Percentiles rank a stretch among this genome's conserved stretches.
Evolutionary conservation across 352 stramenopile genomes (phyloP).

Genomic region (Pythium rishiriense): DNA sequence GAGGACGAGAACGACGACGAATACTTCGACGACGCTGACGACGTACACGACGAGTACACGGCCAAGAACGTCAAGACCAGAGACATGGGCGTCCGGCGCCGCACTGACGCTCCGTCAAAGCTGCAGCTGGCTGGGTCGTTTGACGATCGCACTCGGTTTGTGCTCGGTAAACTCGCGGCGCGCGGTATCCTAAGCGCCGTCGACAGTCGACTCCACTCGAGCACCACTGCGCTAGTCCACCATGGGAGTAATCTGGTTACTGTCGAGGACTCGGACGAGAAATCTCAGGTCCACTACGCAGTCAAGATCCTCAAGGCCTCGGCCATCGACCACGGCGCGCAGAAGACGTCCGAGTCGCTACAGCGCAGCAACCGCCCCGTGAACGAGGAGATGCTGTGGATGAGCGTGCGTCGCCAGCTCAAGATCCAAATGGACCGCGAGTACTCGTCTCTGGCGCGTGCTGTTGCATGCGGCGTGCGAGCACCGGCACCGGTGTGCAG

Average conservation of each 20-base stretch:
- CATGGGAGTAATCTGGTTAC: conserved; percentile 48
- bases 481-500: conserved; percentile 41
- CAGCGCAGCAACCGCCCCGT: conserved; percentile 34
- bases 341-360: conserved; percentile 45
- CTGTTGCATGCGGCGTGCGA: conserved; percentile 32
- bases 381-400: conserved; percentile 55
- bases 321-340: conserved; percentile 48
- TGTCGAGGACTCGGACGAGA: conserved; percentile 37
- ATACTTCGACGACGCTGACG: conserved; percentile 27
- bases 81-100: conserved; percentile 8
- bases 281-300: conserved; percentile 49
- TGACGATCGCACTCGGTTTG: conserved; percentile 25
- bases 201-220: conserved; percentile 58
- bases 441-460: conserved; percentile 45
- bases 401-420: conserved; percentile 59
- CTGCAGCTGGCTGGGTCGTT: conserved; percentile 17
- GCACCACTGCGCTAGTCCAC: conserved; percentile 53
- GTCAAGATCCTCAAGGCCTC: conserved; percentile 81
- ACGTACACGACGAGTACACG: conserved; percentile 26
- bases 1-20: conserved; percentile 20
- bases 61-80: conserved; percentile 12
- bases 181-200: conserved; percentile 34
- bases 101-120: conserved; percentile 3
- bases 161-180: conserved; percentile 19
- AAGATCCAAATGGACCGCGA: conserved; percentile 55